Evolutionary conservation across 345 rosid genomes (phyloP), one percentile per base, ranked within the genome.

Genomic region (Capsella bursapastoris): DNA sequence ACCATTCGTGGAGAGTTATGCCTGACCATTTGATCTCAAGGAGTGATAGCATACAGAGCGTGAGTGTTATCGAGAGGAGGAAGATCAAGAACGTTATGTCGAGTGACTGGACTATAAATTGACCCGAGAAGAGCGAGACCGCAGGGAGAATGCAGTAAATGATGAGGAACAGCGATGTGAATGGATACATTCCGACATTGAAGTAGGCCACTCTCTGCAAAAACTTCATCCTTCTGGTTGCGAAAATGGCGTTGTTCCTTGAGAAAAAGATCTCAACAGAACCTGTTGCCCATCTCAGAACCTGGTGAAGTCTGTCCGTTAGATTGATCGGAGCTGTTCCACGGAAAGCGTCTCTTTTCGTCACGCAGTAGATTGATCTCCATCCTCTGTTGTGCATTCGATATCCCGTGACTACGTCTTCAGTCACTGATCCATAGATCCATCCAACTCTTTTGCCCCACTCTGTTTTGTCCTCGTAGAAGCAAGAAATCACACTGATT

Each of bases 221-320:
- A 81, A 90, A 86, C 52, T 88, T 90, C 91, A 90, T 85, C 49
- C 88, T 57, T 0, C 73, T 77, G 29, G 81, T 82, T 0, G 93
- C 91, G 22, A 90, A 83, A 2, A 90, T 62, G 0, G 96, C 93
- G 32, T 90, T 90, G 83, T 88, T 90, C 35, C 86, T 84, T 0
- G 93, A 90, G 84, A 90, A 88, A 49, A 88, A 90, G 55, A 90
- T 88, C 84, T 90, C 96, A 0, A 90, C 96, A 0, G 93, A 90
- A 11, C 96, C 96, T 0, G 93, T 88, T 32, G 96, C 93, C 96
- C 96, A 90, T 35, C 93, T 79, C n/a, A 88, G 96, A 18, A 90
- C 96, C 69, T 85, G 96, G 56, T 90, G 93, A 37, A 90, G 88
- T 75, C 96, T 83, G 74, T 88, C 93, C 29, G 90, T 82, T 32